These are phyloP conservation scores for Otatea glauca DNA, from an alignment of 176 grass and related monocot species.

Conservation along the genomic window DNA sequence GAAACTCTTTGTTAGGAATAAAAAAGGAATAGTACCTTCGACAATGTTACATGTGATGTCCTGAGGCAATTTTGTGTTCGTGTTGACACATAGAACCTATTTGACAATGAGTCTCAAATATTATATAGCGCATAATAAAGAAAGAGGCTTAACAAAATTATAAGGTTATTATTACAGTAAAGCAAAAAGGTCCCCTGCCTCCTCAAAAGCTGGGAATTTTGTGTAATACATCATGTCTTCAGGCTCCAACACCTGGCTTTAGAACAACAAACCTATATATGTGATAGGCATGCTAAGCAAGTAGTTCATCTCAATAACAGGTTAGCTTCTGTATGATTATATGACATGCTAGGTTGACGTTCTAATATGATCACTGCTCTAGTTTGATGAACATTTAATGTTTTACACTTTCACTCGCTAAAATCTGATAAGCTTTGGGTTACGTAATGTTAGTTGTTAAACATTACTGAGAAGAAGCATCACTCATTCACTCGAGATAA, in stretches of 20 bases:
- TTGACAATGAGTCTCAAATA: conserved; percentile 36
- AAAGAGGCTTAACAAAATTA: background rate
- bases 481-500: background rate
- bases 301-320: background rate
- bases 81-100: conserved; percentile 85
- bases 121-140: conserved; percentile 19
- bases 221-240: background rate
- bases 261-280: conserved; percentile 14
- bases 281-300: background rate
- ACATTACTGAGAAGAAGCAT: background rate
- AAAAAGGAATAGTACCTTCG: conserved; percentile 65
- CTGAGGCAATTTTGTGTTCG: conserved; percentile 71
- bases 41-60: conserved; percentile 81
- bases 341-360: conserved; percentile 13
- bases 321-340: background rate
- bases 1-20: conserved; percentile 13
- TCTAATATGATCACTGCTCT: background rate
- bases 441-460: too few species aligned
- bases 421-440: background rate
- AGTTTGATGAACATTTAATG: background rate
- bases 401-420: background rate
- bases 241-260: background rate
- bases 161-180: background rate
- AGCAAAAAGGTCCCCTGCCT: background rate
- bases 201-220: background rate